These are phyloP conservation scores for Fusarium cyanostomum DNA, from an alignment of 2,329 filamentous ascomycete species.

Conservation along the genomic window DNA sequence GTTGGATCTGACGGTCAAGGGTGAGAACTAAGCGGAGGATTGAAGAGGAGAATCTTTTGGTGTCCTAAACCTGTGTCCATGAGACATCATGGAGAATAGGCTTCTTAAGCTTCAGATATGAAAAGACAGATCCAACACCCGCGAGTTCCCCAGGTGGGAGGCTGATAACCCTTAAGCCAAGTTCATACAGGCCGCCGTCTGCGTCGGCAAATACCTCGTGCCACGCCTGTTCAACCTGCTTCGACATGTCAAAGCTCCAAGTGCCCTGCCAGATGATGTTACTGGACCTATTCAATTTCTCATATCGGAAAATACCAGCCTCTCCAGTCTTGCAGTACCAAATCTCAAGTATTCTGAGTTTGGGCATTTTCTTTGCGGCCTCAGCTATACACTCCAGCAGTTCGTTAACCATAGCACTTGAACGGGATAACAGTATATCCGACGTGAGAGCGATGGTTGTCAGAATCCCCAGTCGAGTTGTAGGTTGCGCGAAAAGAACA, in stretches of 20 bases:
- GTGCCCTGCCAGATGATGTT: conserved; percentile 12
- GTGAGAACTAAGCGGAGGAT: no score
- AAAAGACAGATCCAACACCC: neutral
- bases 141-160: neutral
- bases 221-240: conserved; percentile 10
- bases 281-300: neutral
- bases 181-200: neutral
- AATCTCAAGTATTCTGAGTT: conserved; percentile 12
- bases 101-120: conserved; percentile 10
- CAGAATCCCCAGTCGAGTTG: neutral
- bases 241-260: conserved; percentile 8
- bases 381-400: neutral
- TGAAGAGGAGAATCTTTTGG: no score
- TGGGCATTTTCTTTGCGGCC: conserved; percentile 4
- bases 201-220: neutral
- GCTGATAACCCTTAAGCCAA: neutral
- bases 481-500: neutral
- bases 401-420: neutral
- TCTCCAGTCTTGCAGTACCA: conserved; percentile 8
- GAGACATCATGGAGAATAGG: conserved; percentile 13
- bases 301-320: conserved; percentile 20
- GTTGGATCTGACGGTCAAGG: no score
- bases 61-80: conserved; percentile 1
- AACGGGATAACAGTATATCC: neutral
- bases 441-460: conserved; percentile 9